Evolutionary conservation across 768 basidiomycete genomes (phyloP).

Genomic region (Boletus vinaceobasis): DNA sequence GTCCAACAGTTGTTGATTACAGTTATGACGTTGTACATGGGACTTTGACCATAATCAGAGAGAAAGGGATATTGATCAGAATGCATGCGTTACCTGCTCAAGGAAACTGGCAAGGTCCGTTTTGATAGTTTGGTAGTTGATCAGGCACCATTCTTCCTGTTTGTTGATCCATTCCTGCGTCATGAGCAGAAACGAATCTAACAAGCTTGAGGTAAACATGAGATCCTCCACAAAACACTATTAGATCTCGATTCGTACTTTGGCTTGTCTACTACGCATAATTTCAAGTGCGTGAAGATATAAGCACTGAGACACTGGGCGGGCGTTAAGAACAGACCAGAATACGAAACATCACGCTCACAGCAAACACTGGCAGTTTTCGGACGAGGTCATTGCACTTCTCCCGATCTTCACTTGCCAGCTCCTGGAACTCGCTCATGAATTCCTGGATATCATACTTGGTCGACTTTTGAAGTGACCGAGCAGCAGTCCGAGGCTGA

Average conservation of each 20-base stretch:
- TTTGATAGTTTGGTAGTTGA: constrained; percentile 21
- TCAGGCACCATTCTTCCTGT: constrained; percentile 23
- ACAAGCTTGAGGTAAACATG: constrained; percentile 11
- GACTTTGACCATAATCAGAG: constrained; percentile 11
- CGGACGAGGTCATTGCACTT: constrained; percentile 17
- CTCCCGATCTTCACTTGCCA: constrained; percentile 13
- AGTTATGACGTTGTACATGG: constrained; percentile 15
- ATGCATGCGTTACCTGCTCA: constrained; percentile 3
- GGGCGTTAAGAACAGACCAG: background rate
- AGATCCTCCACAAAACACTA: background rate
- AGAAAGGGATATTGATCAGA: background rate
- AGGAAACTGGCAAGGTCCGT: constrained; percentile 10
- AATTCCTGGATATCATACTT: constrained; percentile 22
- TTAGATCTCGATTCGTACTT: constrained; percentile 3
- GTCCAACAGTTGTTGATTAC: constrained; percentile 15
- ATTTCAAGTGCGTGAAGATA: constrained; percentile 25
- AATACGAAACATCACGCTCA: constrained; percentile 1
- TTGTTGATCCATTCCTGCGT: constrained; percentile 19
- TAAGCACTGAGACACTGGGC: constrained; percentile 21
- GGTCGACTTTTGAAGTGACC: constrained; percentile 18
- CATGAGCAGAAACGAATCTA: constrained; percentile 12
- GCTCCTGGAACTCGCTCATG: constrained; percentile 11
- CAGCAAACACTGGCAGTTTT: constrained; percentile 21
- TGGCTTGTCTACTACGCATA: constrained; percentile 19
- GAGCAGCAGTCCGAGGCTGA: constrained; percentile 19